Evolutionary conservation across 2,329 filamentous ascomycete genomes (phyloP).

Genomic region (Fonsecaea pedrosoi): DNA sequence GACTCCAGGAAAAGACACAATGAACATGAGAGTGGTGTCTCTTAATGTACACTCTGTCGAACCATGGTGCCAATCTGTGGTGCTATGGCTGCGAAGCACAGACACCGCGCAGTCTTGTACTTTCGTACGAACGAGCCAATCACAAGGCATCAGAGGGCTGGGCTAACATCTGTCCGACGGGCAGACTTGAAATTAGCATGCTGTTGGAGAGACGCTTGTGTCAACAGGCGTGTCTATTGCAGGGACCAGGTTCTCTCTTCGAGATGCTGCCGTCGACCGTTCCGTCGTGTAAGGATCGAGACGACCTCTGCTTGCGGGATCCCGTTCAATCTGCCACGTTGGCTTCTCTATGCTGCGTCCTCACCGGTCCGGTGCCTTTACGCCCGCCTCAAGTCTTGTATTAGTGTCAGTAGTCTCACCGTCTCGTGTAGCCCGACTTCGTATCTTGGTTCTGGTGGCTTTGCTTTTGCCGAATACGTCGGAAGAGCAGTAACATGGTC

Average conservation of each 20-base stretch:
- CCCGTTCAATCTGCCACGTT: background rate
- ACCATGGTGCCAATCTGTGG: background rate
- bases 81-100: background rate
- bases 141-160: background rate
- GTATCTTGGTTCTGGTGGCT: no score
- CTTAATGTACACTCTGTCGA: background rate
- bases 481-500: no score
- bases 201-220: background rate
- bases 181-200: background rate
- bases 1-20: background rate
- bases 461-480: no score
- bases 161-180: conserved; percentile 10
- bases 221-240: background rate
- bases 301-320: background rate
- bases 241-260: background rate
- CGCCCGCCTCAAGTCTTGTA: no score
- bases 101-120: background rate
- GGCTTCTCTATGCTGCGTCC: background rate
- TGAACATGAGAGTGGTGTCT: background rate
- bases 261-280: background rate
- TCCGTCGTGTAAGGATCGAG: background rate
- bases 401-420: no score
- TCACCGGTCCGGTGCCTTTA: background rate
- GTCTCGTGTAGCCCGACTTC: no score
- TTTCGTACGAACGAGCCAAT: conserved; percentile 21